phyloP scores from a whole-genome alignment of 2,329 filamentous ascomycete genomes.

The Aschersonia sp. region DNA sequence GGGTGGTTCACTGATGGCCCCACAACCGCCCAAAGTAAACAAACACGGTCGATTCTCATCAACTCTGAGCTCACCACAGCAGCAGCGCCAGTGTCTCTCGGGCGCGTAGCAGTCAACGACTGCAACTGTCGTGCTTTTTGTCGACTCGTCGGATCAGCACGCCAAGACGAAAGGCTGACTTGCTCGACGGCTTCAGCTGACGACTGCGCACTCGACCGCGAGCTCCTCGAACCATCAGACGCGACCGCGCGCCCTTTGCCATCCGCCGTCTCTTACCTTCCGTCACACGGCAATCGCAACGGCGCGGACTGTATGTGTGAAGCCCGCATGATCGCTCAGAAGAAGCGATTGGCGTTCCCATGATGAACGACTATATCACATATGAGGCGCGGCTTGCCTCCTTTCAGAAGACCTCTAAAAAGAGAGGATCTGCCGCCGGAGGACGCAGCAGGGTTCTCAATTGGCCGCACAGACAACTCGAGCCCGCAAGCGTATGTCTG shows the following conservation, averaged over 20 bases:
- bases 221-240: too few relatives aligned
- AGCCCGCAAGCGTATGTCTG: conserved; percentile 14
- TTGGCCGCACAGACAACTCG: conserved; percentile 58
- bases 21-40: conserved; percentile 14
- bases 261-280: too few relatives aligned
- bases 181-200: too few relatives aligned
- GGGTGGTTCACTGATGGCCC: background rate
- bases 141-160: too few relatives aligned
- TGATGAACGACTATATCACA: conserved; percentile 34
- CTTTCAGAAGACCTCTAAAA: conserved; percentile 56
- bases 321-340: conserved; percentile 5
- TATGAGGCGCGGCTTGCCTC: conserved; percentile 67
- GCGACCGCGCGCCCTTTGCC: too few relatives aligned
- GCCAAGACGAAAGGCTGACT: too few relatives aligned
- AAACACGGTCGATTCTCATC: conserved; percentile 11
- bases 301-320: background rate
- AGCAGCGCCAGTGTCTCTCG: background rate
- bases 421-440: conserved; percentile 52
- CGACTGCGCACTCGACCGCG: too few relatives aligned
- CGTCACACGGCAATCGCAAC: background rate
- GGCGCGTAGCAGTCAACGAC: background rate
- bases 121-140: background rate
- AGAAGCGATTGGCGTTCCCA: background rate
- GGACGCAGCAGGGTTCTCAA: conserved; percentile 37
- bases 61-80: background rate